Percentiles rank a stretch among this genome's conserved stretches.
Conservation (phyloP, 2,329 filamentous ascomycete species). For the Delphinella strobiligena region DNA sequence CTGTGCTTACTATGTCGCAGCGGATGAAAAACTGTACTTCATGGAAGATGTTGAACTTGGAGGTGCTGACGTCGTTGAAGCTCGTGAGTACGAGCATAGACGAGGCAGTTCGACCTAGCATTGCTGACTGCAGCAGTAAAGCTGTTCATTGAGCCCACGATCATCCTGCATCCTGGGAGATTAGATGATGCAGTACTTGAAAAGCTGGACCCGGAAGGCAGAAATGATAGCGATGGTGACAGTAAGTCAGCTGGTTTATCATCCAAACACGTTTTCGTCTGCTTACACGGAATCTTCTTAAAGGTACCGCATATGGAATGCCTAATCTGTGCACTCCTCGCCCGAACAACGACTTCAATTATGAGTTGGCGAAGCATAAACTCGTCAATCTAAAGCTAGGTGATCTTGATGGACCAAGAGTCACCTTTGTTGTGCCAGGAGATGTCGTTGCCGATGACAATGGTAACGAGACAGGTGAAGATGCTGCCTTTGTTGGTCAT, state of each 20-base stretch:
- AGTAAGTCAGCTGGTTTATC: conserved; percentile 14
- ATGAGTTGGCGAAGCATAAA: conserved; percentile 53
- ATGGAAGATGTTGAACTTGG: conserved; percentile 65
- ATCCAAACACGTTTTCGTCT: not conserved
- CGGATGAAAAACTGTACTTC: conserved; percentile 58
- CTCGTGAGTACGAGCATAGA: conserved; percentile 23
- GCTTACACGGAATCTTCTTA: not conserved
- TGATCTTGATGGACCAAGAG: conserved; percentile 32
- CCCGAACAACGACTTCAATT: conserved; percentile 49
- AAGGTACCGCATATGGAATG: conserved; percentile 3
- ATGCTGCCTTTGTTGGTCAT: conserved; percentile 15
- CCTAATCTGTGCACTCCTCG: conserved; percentile 5
- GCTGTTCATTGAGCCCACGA: conserved; percentile 48
- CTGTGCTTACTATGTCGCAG: conserved; percentile 69
- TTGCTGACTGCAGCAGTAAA: too few relatives aligned
- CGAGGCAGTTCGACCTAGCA: too few relatives aligned
- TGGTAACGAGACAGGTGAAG: conserved; percentile 34
- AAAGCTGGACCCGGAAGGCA: conserved; percentile 29
- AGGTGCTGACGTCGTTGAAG: conserved; percentile 48
- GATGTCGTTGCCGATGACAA: conserved; percentile 27
- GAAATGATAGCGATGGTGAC: conserved; percentile 20
- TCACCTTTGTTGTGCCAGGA: conserved; percentile 51
- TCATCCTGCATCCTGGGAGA: conserved; percentile 45
- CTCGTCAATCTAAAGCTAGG: conserved; percentile 47
- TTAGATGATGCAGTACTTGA: conserved; percentile 38